Percentiles rank a stretch among this genome's conserved stretches.
Conservation (phyloP, 306 rosid species). For the Acacia confusa region DNA sequence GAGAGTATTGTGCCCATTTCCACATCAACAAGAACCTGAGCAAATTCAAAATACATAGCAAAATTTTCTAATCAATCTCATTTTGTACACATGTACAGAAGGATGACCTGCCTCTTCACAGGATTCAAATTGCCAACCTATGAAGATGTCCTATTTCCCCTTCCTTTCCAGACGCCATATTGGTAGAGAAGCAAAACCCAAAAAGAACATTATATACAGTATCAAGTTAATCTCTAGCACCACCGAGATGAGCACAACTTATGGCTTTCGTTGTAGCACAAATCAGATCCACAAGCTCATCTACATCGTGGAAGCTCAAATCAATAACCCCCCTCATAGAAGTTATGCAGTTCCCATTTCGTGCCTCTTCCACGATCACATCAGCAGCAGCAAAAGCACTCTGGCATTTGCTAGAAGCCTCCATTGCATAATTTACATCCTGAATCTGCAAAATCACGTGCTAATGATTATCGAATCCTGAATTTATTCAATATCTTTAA, state of each 20-base stretch:
- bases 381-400: conserved; percentile 52
- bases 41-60: conserved; percentile 37
- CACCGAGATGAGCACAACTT: conserved; percentile 58
- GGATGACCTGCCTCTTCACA: conserved; percentile 41
- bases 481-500: no score
- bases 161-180: conserved; percentile 46
- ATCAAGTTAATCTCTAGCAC: conserved; percentile 64
- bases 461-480: background rate
- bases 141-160: conserved; percentile 36
- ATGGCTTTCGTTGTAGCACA: conserved; percentile 55
- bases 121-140: conserved; percentile 41
- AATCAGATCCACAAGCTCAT: conserved; percentile 66
- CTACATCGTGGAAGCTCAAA: conserved; percentile 83
- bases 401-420: conserved; percentile 69
- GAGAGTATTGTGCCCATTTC: conserved; percentile 51
- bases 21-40: conserved; percentile 44
- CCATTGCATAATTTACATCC: conserved; percentile 67
- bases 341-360: conserved; percentile 48
- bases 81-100: conserved; percentile 86
- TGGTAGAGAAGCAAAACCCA: conserved; percentile 33
- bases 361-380: conserved; percentile 48
- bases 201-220: conserved; percentile 55
- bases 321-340: conserved; percentile 63
- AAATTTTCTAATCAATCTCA: conserved; percentile 69
- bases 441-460: conserved; percentile 54